Percentiles rank a stretch among this genome's conserved stretches.
These are phyloP conservation scores for Aspergillus neoniger DNA, from an alignment of 2,329 filamentous ascomycete genomes.

Conservation along the genomic window DNA sequence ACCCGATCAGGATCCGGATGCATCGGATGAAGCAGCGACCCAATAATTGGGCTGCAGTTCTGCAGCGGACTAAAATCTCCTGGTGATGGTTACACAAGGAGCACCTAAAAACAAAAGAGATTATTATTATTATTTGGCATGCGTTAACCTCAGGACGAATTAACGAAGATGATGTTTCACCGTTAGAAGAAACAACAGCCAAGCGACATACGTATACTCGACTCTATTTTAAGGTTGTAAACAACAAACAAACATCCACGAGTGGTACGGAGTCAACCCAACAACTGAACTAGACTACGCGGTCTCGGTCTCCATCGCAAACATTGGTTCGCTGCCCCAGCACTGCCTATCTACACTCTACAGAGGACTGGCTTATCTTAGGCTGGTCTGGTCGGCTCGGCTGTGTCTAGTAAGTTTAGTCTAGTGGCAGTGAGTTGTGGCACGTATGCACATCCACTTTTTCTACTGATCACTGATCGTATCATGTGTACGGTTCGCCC, in stretches of 20 bases:
- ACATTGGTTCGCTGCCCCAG: background rate
- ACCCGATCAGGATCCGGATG: background rate
- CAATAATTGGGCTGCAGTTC: background rate
- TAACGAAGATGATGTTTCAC: no score
- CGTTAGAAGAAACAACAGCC: background rate
- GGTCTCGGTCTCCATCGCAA: background rate
- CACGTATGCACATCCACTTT: background rate
- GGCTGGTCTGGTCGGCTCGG: background rate
- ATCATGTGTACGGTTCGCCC: background rate
- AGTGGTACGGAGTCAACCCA: no score
- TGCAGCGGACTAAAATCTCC: background rate
- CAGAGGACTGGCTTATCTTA: background rate
- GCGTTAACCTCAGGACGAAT: no score
- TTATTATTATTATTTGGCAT: no score
- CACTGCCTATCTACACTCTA: background rate
- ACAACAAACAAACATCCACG: background rate
- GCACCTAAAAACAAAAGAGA: no score
- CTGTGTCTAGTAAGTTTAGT: background rate
- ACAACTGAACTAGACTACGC: no score
- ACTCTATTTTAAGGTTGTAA: background rate
- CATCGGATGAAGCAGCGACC: background rate
- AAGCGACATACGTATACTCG: background rate
- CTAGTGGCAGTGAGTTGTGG: background rate
- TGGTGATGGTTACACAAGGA: background rate
- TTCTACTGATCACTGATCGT: background rate